Evolutionary conservation across 805 yeast species (phyloP), one percentile per base, ranked within the genome.

Genomic region (Ogataea henricii): DNA sequence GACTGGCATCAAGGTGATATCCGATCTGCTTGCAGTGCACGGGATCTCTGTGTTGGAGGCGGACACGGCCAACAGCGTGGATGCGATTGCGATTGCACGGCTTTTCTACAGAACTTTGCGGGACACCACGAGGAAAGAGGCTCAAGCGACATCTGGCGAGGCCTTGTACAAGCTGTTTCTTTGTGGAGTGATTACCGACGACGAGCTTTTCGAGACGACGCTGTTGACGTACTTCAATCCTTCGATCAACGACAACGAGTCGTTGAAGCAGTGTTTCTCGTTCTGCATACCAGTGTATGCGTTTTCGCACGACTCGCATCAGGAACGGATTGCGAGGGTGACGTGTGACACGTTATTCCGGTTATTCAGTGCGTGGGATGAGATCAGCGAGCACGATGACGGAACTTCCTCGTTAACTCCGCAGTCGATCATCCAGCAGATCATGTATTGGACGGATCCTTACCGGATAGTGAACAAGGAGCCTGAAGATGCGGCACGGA

Each of bases 271-370:
- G 64, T 87, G 87, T 0, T 77, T 91, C 49, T 81, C 94, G 8
- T 91, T 88, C 59, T 90, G 96, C 63, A 73, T 91, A 14, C 97
- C 97, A 0, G 96, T 87, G 0, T 89, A 87, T 63, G 83, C 94
- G 32, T 86, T 82, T 60, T 86, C 96, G 27, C 90, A 84, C 57
- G 70, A 73, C 0, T 69, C 69, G 14, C 96, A 90, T 62, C 97
- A 89, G 63, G 76, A 74, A 41, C 73, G 83, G 50, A 67, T 90
- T 59, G 76, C 83, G 6, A 67, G 79, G 26, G 76, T 87, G 22
- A 82, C 85, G 25, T 80, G 83, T 3, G 92, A 86, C 65, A 80
- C 87, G 2, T 66, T 87, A 33, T 69, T 72, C 46, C 71, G 94
- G 56, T 64, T 87, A 50, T 79, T 80, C 54, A 70, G 65, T 33